A percentile compares a stretch with the other conserved stretches of the same genome.
These are phyloP conservation scores for Craspedostauros australis DNA, from an alignment of 108 stramenopile species.

Conservation along the genomic window DNA sequence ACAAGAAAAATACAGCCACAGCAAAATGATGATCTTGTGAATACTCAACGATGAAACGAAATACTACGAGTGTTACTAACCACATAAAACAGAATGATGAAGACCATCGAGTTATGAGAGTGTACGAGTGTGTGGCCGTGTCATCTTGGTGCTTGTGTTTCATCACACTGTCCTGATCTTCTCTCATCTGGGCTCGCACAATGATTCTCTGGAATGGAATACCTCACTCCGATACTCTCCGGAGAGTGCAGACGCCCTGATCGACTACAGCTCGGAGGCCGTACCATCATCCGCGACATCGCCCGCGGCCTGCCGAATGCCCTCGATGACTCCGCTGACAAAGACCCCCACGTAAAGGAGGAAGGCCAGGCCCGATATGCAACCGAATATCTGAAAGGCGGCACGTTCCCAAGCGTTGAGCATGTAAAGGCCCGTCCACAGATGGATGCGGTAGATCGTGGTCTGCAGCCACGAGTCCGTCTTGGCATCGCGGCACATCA, in stretches of 20 bases:
- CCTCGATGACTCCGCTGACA: slow-evolving; percentile 30
- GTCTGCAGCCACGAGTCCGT: slow-evolving; percentile 22
- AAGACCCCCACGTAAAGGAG: slow-evolving; percentile 41
- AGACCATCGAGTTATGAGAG: too few species aligned
- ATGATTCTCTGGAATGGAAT: too few species aligned
- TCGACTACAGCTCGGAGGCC: background rate
- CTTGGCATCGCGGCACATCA: slow-evolving; percentile 37
- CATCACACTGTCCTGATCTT: too few species aligned
- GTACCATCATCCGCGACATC: background rate
- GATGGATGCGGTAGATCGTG: slow-evolving; percentile 64
- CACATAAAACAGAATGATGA: too few species aligned
- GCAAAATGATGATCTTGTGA: too few species aligned
- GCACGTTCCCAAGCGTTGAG: slow-evolving; percentile 63
- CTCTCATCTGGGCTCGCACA: too few species aligned
- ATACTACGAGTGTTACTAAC: too few species aligned
- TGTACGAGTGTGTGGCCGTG: too few species aligned
- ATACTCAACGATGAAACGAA: too few species aligned
- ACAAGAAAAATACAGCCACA: too few species aligned
- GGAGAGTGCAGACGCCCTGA: background rate
- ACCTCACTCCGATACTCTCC: too few species aligned
- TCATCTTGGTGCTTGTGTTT: too few species aligned
- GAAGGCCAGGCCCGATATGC: slow-evolving; percentile 34
- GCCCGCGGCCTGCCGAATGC: slow-evolving; percentile 18
- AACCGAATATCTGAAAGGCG: slow-evolving; percentile 54
- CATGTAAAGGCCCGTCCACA: slow-evolving; percentile 83